These are phyloP conservation scores for Gymnopilus junonius DNA, from an alignment of 768 basidiomycete genomes.

Conservation along the genomic window DNA sequence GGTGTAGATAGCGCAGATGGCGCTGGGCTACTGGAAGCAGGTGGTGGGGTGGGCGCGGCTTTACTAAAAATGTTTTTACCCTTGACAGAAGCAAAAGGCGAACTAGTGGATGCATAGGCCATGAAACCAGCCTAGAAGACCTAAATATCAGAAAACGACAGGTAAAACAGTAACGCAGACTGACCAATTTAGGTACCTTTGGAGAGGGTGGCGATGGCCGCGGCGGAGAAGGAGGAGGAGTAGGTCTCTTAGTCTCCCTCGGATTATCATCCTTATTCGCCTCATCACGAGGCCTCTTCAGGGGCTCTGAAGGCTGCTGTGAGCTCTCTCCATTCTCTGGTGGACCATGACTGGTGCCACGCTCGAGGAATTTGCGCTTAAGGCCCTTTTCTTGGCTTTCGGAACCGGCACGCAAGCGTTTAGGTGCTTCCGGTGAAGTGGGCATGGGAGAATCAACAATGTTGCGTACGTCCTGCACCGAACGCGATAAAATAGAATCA, in stretches of 20 bases:
- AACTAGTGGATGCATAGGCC: constrained; percentile 76
- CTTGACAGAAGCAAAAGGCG: constrained; percentile 76
- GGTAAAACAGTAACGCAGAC: constrained; percentile 26
- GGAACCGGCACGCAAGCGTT: constrained; percentile 40
- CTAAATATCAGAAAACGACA: background rate
- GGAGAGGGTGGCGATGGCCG: constrained; percentile 35
- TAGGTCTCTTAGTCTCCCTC: constrained; percentile 58
- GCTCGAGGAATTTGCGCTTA: constrained; percentile 73
- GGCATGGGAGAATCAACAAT: constrained; percentile 21
- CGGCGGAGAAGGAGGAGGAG: constrained; percentile 69
- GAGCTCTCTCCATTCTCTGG: constrained; percentile 36
- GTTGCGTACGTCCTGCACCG: constrained; percentile 22
- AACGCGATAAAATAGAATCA: constrained; percentile 21
- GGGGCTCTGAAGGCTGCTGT: constrained; percentile 38
- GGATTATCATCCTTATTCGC: constrained; percentile 66
- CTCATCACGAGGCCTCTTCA: constrained; percentile 68
- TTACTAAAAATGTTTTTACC: constrained; percentile 62
- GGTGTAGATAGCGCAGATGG: constrained; percentile 15
- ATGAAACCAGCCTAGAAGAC: constrained; percentile 68
- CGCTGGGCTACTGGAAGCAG: constrained; percentile 27
- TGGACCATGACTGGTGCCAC: constrained; percentile 67
- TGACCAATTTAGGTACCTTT: constrained; percentile 47
- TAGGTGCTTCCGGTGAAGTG: constrained; percentile 16
- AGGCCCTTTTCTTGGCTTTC: constrained; percentile 63
- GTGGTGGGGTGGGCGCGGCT: constrained; percentile 34